Conservation (phyloP, 495 filamentous ascomycete species). For the Articulospora tetracladia region DNA sequence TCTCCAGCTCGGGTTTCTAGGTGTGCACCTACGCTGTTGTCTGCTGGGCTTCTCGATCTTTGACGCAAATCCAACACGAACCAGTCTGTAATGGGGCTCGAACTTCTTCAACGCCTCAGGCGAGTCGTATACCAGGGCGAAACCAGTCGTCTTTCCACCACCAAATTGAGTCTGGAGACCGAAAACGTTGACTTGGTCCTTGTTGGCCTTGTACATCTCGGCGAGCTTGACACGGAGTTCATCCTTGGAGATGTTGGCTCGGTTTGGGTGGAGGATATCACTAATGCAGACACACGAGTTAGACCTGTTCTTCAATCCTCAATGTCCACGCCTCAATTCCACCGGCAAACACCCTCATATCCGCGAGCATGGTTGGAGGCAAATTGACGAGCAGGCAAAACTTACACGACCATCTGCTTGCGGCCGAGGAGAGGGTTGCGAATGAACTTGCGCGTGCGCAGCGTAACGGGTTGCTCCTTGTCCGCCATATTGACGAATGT, state of each 20-base stretch:
- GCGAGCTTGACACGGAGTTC: conserved; percentile 94
- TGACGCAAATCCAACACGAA: conserved; percentile 81
- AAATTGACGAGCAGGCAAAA: conserved; percentile 26
- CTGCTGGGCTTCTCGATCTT: conserved; percentile 96
- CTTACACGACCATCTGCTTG: conserved; percentile 99
- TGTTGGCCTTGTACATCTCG: conserved; percentile 93
- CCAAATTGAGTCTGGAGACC: conserved; percentile 98
- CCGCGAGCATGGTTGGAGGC: background rate
- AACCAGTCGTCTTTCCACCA: conserved; percentile 99
- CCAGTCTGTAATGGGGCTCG: conserved; percentile 95
- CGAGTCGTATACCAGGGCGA: conserved; percentile 97
- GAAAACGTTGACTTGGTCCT: conserved; percentile 95
- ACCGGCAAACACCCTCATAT: background rate
- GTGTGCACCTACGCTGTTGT: conserved; percentile 88
- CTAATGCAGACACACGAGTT: conserved; percentile 42
- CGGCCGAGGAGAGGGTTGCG: conserved; percentile 96
- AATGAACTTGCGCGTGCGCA: conserved; percentile 99
- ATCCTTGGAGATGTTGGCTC: conserved; percentile 97
- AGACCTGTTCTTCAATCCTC: conserved; percentile 12
- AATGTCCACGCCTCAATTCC: conserved; percentile 7
- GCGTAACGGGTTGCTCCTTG: conserved; percentile 75
- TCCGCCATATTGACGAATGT: conserved; percentile 76
- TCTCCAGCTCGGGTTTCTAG: background rate
- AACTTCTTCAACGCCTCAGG: conserved; percentile 98
- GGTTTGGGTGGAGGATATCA: conserved; percentile 98